Base-by-base conservation (phyloP, 805 yeast species). In the Wickerhamomyces xylosicus region DNA sequence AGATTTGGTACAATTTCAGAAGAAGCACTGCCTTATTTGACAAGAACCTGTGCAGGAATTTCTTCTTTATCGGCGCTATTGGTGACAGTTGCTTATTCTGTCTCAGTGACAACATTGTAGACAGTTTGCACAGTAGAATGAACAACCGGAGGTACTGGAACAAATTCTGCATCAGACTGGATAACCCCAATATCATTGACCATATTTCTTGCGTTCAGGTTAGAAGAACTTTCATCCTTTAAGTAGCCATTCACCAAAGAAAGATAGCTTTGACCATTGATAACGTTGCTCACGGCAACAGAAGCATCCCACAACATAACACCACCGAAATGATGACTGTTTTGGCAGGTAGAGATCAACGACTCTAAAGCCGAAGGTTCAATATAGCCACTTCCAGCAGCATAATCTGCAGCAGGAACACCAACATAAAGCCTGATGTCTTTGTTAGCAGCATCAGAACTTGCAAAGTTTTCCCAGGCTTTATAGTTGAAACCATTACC, bases 301-400 rank as follows among this genome's bases (percentile, higher is more conserved):
- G 81, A 72, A 19, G 83, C 84, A 52, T 79, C 85, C 89, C 89
- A 81, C 39, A 81, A 56, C 65, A 74, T 69, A 49, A 81, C 68
- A 40, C 89, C 89, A 31, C 84, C 89, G 48, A 80, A 77, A 47
- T 63, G 56, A 4, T 56, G 35, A 19, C 53, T 33, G 15, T 45
- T 32, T 36, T 38, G 34, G 21, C 57, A 41, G 25, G 38, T 22
- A 19, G 41, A 31, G 33, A 57, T 36, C 17, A 56, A 38, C 7
- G 41, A 29, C 32, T 42, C 39, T 14, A 57, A 40, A 41, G 62
- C 47, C 37, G 62, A 59, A 32, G 66, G 61, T 43, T 61, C 58
- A 45, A 51, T 60, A 47, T 73, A 78, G 16, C 84, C 84, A 14
- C 66, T 49, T 2, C 71, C 64, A 5, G 83, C 80, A 36, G 77